Conservation (phyloP, 2,329 filamentous ascomycete species). For the Microsporum ferrugineum region DNA sequence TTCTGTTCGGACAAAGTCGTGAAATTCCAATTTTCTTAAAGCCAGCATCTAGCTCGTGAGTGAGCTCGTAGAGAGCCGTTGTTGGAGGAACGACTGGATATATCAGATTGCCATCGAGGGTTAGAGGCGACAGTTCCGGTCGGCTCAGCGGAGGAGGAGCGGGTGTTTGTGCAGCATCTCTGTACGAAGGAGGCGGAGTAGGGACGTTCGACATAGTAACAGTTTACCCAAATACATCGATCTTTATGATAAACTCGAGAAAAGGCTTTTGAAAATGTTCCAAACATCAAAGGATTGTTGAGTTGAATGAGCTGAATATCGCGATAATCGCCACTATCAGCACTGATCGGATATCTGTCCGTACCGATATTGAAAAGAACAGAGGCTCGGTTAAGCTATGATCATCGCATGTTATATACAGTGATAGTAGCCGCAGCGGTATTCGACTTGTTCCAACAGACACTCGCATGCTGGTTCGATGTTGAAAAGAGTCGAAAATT, state of each 20-base stretch:
- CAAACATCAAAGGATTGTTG: neutral
- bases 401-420: neutral
- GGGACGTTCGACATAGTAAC: neutral
- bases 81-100: slow-evolving; percentile 10
- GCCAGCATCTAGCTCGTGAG: slow-evolving; percentile 12
- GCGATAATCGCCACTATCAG: neutral
- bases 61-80: slow-evolving; percentile 13
- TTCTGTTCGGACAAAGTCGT: slow-evolving; percentile 5
- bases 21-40: slow-evolving; percentile 10
- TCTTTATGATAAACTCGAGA: neutral
- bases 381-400: neutral
- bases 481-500: neutral
- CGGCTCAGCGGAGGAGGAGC: neutral
- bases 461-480: neutral
- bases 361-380: neutral
- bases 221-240: neutral
- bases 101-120: slow-evolving; percentile 12
- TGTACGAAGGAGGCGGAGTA: slow-evolving; percentile 9
- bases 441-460: neutral
- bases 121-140: slow-evolving; percentile 9
- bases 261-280: too few species aligned
- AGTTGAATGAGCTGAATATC: neutral
- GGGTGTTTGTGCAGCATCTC: slow-evolving; percentile 3
- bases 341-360: neutral
- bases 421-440: neutral